Conservation (phyloP, 495 filamentous ascomycete species). For the Lasiosphaeriaceae sp. region DNA sequence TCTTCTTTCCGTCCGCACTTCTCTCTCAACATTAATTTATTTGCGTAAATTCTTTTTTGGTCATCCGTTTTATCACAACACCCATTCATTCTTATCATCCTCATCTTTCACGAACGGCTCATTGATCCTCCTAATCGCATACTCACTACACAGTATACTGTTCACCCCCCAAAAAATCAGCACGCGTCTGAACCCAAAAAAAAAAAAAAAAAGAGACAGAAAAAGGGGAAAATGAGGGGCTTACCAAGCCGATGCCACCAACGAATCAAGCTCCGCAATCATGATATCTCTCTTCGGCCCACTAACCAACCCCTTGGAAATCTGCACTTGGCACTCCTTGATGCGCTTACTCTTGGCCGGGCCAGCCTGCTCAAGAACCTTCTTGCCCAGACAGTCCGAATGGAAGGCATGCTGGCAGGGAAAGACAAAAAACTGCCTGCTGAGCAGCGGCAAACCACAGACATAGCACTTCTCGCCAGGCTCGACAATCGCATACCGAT, state of each 20-base stretch:
- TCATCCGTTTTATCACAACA: slow-evolving; percentile 44
- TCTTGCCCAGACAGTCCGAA: slow-evolving; percentile 81
- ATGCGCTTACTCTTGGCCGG: slow-evolving; percentile 76
- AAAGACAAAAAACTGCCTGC: slow-evolving; percentile 94
- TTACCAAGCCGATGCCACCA: slow-evolving; percentile 63
- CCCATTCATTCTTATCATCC: slow-evolving; percentile 80
- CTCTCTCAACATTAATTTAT: no score
- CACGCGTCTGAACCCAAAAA: neutral
- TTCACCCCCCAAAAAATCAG: neutral
- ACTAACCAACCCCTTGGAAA: slow-evolving; percentile 65
- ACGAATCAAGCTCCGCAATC: slow-evolving; percentile 80
- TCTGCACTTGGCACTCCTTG: slow-evolving; percentile 73
- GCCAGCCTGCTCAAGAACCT: slow-evolving; percentile 71
- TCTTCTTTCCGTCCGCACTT: no score
- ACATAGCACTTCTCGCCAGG: slow-evolving; percentile 91
- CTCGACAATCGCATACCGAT: slow-evolving; percentile 92
- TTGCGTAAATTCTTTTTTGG: no score
- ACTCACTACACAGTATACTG: slow-evolving; percentile 87
- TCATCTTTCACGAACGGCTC: slow-evolving; percentile 75
- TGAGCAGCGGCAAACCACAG: slow-evolving; percentile 79
- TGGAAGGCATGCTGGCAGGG: slow-evolving; percentile 98
- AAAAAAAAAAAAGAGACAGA: neutral
- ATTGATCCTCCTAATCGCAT: slow-evolving; percentile 87
- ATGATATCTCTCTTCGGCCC: slow-evolving; percentile 71
- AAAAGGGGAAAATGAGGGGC: slow-evolving; percentile 18